These are phyloP conservation scores for Millerago galiae DNA, from an alignment of 805 yeast species.

Conservation along the genomic window DNA sequence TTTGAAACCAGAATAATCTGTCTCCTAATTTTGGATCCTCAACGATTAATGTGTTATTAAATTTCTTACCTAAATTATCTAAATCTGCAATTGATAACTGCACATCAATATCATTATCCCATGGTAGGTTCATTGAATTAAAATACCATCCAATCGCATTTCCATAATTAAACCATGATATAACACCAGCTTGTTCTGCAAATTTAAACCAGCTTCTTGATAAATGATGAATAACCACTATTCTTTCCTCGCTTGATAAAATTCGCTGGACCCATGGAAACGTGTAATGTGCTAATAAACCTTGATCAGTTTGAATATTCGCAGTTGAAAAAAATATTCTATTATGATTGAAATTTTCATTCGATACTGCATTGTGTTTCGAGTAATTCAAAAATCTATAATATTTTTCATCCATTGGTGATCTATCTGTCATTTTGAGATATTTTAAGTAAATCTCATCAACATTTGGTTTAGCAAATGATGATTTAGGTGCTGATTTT, in stretches of 20 bases:
- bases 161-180: constrained; percentile 52
- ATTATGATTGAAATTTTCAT: constrained; percentile 17
- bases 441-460: constrained; percentile 12
- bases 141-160: not conserved
- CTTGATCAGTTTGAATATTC: constrained; percentile 17
- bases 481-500: constrained; percentile 8
- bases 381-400: constrained; percentile 21
- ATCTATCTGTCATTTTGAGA: constrained; percentile 10
- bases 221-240: constrained; percentile 37
- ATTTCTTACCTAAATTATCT: constrained; percentile 35
- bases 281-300: constrained; percentile 27
- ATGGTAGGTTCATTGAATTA: constrained; percentile 33
- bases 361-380: not conserved
- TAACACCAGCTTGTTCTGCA: constrained; percentile 32
- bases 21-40: constrained; percentile 37
- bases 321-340: constrained; percentile 25
- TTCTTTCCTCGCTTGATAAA: constrained; percentile 24
- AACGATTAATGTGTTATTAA: constrained; percentile 40
- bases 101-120: constrained; percentile 57
- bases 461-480: constrained; percentile 16
- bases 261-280: constrained; percentile 27
- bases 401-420: constrained; percentile 19
- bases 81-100: constrained; percentile 44
- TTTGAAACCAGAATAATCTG: constrained; percentile 40
- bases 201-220: constrained; percentile 50